Base-by-base conservation (phyloP, 1,284 basidiomycete genomes). In the Leucoagaricus sp. region DNA sequence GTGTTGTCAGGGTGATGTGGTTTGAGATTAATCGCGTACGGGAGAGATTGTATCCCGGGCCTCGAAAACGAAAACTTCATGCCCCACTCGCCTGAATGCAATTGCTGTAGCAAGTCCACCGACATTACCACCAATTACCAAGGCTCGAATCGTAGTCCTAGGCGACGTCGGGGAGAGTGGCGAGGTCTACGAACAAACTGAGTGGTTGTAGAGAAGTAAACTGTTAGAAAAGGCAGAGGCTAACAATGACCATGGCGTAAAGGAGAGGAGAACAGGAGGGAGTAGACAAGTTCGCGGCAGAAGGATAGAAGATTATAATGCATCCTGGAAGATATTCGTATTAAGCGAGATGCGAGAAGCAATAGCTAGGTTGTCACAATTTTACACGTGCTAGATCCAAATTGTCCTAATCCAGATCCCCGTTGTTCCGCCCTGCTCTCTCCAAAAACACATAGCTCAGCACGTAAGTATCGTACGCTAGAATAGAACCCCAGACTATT, bases 41-140 rank as follows among this genome's bases (percentile, higher is more conserved):
- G 69, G 64, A 29, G 73, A 64, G n/a, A 74, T 63, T 29, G 65
- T 64, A 4, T 61, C 59, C 38, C 71, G 70, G 52, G 73, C 72
- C 62, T 88, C 86, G 5, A 87, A 64, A 1, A 88, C 78, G 1
- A 72, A 66, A 2, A 82, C 83, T 10, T 70, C 65, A 64, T 87
- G 85, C 3, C 85, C 85, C 3, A 79, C 79, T 40, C 80, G 75
- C 51, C 75, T 65, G 19, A 87, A 70, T 8, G 82, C 76, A 56
- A 81, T 73, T 0, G 85, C 85, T 57, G 76, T 77, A 1, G 83
- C 73, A 4, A 85, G 69, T 4, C 85, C 85, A 1, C 76, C 72
- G 17, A 83, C 69, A 4, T 81, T 80, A 8, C 76, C 82, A 25
- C 82, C 82, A 29, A 84, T 63, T 34, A 85, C 68, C 21, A 81